Evolutionary conservation across 2,329 filamentous ascomycete genomes (phyloP).

Genomic region (Colletotrichum caudatum): DNA sequence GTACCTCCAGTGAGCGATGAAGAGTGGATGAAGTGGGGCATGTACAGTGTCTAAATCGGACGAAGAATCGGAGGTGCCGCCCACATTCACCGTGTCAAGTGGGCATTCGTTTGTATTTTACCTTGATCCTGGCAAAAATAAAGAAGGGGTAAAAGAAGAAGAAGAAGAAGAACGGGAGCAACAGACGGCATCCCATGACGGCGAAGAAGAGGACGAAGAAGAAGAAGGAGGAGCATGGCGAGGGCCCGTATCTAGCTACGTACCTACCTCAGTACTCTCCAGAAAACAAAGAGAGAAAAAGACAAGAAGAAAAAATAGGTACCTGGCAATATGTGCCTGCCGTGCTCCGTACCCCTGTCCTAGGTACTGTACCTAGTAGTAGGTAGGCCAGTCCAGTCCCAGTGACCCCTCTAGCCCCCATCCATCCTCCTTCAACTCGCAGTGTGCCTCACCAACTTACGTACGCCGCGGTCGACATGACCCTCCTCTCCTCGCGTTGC

Average conservation of each 20-base stretch:
- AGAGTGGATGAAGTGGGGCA: not conserved
- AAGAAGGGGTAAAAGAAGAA: not conserved
- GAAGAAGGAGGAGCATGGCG: not conserved
- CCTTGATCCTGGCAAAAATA: not conserved
- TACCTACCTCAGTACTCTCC: not conserved
- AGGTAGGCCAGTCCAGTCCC: not conserved
- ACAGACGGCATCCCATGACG: not conserved
- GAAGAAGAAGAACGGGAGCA: not conserved
- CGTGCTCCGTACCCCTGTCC: constrained; percentile 3
- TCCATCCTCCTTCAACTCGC: not conserved
- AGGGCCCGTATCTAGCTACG: not conserved
- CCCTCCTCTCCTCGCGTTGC: not conserved
- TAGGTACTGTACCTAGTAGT: too few relatives aligned
- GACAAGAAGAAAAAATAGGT: too few relatives aligned
- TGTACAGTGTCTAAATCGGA: not conserved
- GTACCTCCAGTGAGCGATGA: not conserved
- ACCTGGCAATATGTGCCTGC: constrained; percentile 12
- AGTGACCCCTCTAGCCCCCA: not conserved
- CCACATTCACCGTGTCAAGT: constrained; percentile 2
- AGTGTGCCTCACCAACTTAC: constrained; percentile 8
- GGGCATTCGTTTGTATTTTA: too few relatives aligned
- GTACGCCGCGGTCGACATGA: constrained; percentile 5
- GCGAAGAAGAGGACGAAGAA: not conserved
- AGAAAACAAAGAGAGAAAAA: not conserved
- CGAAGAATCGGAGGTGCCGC: not conserved